Conservation (phyloP, 2,329 filamentous ascomycete species). For the Fusarium tupiense region DNA sequence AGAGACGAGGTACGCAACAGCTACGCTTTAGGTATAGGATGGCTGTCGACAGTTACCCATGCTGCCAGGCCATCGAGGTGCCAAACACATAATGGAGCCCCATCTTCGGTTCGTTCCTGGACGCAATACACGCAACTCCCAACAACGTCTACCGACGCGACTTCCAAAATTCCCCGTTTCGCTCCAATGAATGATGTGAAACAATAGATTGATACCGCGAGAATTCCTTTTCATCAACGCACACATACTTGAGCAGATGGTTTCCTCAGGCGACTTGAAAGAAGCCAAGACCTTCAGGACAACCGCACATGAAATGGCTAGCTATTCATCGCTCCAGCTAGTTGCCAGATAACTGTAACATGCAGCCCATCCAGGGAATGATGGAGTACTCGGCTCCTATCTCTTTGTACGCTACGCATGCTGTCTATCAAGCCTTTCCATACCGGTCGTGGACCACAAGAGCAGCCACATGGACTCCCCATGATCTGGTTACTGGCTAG, state of each 20-base stretch:
- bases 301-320: background rate
- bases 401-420: conserved; percentile 19
- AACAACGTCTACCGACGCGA: background rate
- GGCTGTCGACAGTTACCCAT: conserved; percentile 1
- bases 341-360: conserved; percentile 10
- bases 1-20: conserved; percentile 9
- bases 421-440: conserved; percentile 4
- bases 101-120: conserved; percentile 4
- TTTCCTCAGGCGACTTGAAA: conserved; percentile 31
- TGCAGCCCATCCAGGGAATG: conserved; percentile 19
- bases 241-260: conserved; percentile 22
- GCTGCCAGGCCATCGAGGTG: conserved; percentile 3
- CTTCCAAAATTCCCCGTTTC: conserved; percentile 13
- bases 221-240: background rate
- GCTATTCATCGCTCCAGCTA: background rate
- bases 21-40: conserved; percentile 37
- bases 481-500: background rate
- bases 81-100: conserved; percentile 7
- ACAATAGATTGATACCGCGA: background rate
- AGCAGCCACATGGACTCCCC: background rate
- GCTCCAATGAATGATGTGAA: background rate
- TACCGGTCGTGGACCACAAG: background rate
- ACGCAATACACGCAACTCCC: background rate
- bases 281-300: conserved; percentile 18
- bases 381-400: conserved; percentile 19